Evolutionary conservation across 2,329 filamentous ascomycete genomes (phyloP).

Genomic region (Hymenoscyphus albidus): DNA sequence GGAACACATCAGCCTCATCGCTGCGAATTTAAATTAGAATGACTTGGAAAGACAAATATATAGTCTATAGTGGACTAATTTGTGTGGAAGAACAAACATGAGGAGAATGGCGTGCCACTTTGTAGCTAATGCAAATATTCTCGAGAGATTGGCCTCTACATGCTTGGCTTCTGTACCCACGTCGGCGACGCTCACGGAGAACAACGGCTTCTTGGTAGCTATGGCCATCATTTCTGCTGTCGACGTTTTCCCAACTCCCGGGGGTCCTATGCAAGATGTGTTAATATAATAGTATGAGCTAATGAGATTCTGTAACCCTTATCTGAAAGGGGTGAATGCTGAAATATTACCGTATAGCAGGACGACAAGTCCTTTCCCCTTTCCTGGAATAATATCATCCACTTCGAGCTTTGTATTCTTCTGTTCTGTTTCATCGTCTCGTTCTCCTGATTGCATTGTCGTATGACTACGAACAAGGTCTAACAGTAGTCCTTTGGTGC

Average conservation of each 20-base stretch:
- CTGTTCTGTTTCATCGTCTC: neutral
- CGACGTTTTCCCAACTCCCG: conserved; percentile 13
- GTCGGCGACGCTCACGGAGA: neutral
- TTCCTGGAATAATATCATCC: neutral
- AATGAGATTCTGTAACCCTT: too few relatives aligned
- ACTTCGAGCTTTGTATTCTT: neutral
- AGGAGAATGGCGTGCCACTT: neutral
- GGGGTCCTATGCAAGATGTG: conserved; percentile 1
- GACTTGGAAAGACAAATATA: neutral
- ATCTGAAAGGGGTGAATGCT: neutral
- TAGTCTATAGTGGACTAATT: neutral
- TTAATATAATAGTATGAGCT: neutral
- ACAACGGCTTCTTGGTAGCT: conserved; percentile 35
- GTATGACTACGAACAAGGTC: neutral
- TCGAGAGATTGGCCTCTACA: neutral
- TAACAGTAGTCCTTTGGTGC: too few relatives aligned
- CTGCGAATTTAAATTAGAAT: neutral
- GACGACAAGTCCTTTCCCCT: neutral
- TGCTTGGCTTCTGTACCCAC: neutral
- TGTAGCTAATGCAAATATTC: neutral
- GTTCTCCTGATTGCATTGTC: neutral
- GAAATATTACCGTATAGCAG: conserved; percentile 4
- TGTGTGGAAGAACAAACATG: neutral
- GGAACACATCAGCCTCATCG: neutral
- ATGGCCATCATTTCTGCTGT: conserved; percentile 33